Evolutionary conservation across 1,284 basidiomycete genomes (phyloP).

Genomic region (Ceratobasidium sp.): DNA sequence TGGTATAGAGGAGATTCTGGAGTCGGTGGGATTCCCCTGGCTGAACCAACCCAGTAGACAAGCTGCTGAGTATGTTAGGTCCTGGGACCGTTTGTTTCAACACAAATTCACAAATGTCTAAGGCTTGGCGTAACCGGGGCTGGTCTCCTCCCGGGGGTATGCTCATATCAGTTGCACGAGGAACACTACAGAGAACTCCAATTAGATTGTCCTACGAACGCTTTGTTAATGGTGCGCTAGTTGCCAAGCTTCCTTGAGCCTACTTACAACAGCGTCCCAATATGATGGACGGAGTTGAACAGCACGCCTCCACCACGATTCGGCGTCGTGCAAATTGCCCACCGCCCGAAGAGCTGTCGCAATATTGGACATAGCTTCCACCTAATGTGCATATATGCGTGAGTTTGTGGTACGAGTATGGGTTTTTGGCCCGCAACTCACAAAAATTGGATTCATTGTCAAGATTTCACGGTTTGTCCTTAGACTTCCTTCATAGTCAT

Average conservation of each 20-base stretch:
- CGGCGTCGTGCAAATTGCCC: constrained; percentile 52
- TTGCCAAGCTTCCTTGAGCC: constrained; percentile 43
- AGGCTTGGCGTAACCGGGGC: constrained; percentile 49
- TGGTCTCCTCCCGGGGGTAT: constrained; percentile 10
- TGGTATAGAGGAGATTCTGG: constrained; percentile 56
- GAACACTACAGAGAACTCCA: constrained; percentile 52
- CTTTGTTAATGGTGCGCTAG: neutral
- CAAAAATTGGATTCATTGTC: constrained; percentile 52
- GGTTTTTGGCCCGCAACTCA: constrained; percentile 45
- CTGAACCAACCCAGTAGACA: constrained; percentile 23
- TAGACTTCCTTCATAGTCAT: constrained; percentile 47
- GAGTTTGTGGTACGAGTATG: neutral
- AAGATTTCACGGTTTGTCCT: constrained; percentile 45
- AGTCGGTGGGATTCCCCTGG: constrained; percentile 52
- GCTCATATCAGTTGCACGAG: constrained; percentile 20
- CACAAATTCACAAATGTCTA: constrained; percentile 52
- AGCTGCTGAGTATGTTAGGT: constrained; percentile 43
- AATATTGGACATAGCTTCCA: constrained; percentile 60
- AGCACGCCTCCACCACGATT: constrained; percentile 57
- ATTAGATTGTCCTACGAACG: constrained; percentile 53
- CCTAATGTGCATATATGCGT: constrained; percentile 45
- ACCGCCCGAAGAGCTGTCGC: constrained; percentile 57
- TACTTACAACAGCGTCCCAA: constrained; percentile 53
- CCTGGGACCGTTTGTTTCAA: constrained; percentile 47
- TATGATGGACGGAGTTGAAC: constrained; percentile 54